Evolutionary conservation across 495 filamentous ascomycete genomes (phyloP).

Genomic region (Penicillium dipodomyicola): DNA sequence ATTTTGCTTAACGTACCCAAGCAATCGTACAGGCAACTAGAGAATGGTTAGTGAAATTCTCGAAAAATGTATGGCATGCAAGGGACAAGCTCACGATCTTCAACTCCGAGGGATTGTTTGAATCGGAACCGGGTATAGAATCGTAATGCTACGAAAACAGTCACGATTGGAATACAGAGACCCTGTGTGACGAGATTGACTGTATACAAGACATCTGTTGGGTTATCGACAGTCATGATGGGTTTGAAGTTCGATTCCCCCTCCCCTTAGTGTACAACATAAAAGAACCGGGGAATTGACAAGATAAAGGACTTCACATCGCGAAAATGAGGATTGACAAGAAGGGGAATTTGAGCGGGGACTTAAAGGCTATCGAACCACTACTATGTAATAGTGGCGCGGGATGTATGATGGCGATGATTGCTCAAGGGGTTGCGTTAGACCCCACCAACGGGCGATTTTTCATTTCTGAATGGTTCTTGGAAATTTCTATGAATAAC

Average conservation of each 20-base stretch:
- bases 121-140: conserved; percentile 39
- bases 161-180: conserved; percentile 45
- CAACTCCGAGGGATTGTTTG: conserved; percentile 33
- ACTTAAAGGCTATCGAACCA: conserved; percentile 7
- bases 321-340: conserved; percentile 12
- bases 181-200: conserved; percentile 44
- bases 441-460: conserved; percentile 1
- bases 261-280: background rate
- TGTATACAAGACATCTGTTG: conserved; percentile 37
- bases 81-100: conserved; percentile 38
- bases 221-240: conserved; percentile 31
- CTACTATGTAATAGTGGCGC: background rate
- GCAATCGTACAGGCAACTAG: conserved; percentile 34
- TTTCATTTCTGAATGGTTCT: conserved; percentile 4
- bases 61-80: background rate
- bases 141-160: conserved; percentile 38
- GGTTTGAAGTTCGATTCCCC: conserved; percentile 1
- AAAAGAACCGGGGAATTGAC: background rate
- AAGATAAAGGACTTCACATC: conserved; percentile 5
- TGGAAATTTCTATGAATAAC: background rate
- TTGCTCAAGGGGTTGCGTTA: conserved; percentile 1
- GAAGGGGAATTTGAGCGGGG: conserved; percentile 2
- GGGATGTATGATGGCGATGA: background rate
- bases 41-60: conserved; percentile 14
- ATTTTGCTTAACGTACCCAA: conserved; percentile 30